phyloP scores from a whole-genome alignment of 2,329 filamentous ascomycete genomes.

The Fusarium austroafricanum region DNA sequence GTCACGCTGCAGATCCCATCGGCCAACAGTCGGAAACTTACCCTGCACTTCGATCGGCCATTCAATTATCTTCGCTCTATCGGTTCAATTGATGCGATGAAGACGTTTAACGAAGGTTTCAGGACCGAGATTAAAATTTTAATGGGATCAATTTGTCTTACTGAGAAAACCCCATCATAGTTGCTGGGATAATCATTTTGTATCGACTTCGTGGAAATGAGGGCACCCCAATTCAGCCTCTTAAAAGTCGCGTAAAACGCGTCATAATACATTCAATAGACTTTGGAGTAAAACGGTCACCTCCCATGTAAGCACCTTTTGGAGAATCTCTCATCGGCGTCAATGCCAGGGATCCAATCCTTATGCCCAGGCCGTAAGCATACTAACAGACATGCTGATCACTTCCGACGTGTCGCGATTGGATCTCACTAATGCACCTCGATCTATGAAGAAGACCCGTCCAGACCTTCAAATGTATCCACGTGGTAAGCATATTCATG shows the following conservation, averaged over 20 bases:
- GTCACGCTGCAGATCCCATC: not conserved
- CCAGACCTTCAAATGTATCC: not conserved
- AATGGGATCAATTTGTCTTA: too few relatives aligned
- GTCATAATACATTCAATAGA: too few relatives aligned
- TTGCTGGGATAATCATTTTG: too few relatives aligned
- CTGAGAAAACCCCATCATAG: too few relatives aligned
- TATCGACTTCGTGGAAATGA: too few relatives aligned
- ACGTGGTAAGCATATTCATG: not conserved
- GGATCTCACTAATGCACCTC: not conserved
- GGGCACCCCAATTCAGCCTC: too few relatives aligned
- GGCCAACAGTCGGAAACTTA: not conserved
- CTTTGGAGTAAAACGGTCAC: too few relatives aligned
- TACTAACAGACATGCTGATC: not conserved
- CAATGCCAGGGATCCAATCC: too few relatives aligned
- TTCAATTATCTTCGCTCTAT: not conserved
- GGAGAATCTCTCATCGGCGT: too few relatives aligned
- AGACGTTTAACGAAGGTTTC: not conserved
- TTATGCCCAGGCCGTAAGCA: not conserved
- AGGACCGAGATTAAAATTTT: too few relatives aligned
- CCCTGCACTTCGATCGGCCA: not conserved
- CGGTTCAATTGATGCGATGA: not conserved
- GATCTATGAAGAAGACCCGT: not conserved
- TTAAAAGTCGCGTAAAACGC: too few relatives aligned
- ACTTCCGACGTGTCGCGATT: not conserved
- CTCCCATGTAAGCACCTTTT: too few relatives aligned